These are phyloP conservation scores for Suhomyces guaymorum DNA, from an alignment of 1,139 yeast genomes.

Conservation along the genomic window DNA sequence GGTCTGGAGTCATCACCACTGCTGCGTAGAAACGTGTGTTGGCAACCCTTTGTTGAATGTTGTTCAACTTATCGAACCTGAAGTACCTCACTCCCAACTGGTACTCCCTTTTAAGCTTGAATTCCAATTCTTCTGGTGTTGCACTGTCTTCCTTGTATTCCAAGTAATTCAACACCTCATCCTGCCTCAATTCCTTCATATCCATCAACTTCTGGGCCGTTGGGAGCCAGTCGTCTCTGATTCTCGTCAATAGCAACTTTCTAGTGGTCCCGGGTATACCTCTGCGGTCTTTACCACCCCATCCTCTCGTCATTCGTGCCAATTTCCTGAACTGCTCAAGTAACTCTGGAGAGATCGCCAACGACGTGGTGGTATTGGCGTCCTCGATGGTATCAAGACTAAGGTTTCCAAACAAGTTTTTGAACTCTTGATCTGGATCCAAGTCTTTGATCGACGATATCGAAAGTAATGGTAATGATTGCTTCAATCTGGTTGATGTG, in stretches of 20 bases:
- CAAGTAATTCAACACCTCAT: constrained; percentile 43
- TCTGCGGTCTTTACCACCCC: constrained; percentile 80
- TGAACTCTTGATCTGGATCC: constrained; percentile 81
- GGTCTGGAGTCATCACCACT: constrained; percentile 71
- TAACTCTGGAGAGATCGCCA: constrained; percentile 65
- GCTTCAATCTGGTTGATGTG: constrained; percentile 43
- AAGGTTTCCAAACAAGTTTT: constrained; percentile 69
- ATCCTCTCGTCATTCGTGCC: constrained; percentile 67
- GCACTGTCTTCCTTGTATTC: constrained; percentile 41
- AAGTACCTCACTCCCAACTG: constrained; percentile 57
- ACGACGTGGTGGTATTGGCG: constrained; percentile 63
- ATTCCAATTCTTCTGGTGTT: constrained; percentile 31
- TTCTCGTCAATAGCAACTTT: constrained; percentile 65
- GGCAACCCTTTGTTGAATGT: constrained; percentile 45
- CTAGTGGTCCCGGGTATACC: constrained; percentile 73
- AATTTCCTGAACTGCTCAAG: constrained; percentile 62
- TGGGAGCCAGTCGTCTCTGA: constrained; percentile 83
- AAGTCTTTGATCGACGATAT: constrained; percentile 53
- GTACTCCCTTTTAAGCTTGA: constrained; percentile 46
- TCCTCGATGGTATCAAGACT: constrained; percentile 70
- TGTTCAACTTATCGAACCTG: constrained; percentile 46
- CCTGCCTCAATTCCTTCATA: constrained; percentile 55
- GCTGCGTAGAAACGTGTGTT: constrained; percentile 66
- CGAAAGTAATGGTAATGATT: constrained; percentile 42
- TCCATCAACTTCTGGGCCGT: constrained; percentile 60